A percentile compares a stretch with the other conserved stretches of the same genome.
phyloP scores from a whole-genome alignment of 805 yeast species.

The Saccharomycopsis sp. region DNA sequence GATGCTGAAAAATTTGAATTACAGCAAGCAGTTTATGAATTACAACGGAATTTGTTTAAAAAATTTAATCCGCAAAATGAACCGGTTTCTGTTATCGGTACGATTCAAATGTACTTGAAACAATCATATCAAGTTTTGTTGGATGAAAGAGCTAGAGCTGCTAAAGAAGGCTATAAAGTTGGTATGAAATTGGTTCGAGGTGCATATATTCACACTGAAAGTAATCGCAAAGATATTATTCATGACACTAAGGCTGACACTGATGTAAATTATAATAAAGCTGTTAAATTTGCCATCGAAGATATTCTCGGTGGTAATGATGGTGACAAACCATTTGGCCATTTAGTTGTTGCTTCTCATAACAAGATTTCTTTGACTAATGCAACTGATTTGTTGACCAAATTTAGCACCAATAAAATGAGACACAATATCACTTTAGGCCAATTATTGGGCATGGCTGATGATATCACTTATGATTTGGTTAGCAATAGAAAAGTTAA shows the following conservation, averaged over 20 bases:
- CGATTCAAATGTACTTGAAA: slow-evolving; percentile 85
- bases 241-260: slow-evolving; percentile 73
- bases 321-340: slow-evolving; percentile 51
- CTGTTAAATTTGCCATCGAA: slow-evolving; percentile 55
- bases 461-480: slow-evolving; percentile 72
- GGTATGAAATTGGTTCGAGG: slow-evolving; percentile 93
- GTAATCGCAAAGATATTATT: slow-evolving; percentile 57
- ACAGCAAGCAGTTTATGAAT: slow-evolving; percentile 86
- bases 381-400: slow-evolving; percentile 52
- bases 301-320: slow-evolving; percentile 39
- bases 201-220: slow-evolving; percentile 89
- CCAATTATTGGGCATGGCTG: slow-evolving; percentile 94
- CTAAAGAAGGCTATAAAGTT: slow-evolving; percentile 52
- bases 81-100: slow-evolving; percentile 73
- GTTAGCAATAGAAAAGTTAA: slow-evolving; percentile 55
- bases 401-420: slow-evolving; percentile 25
- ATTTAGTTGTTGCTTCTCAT: slow-evolving; percentile 87
- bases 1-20: slow-evolving; percentile 90
- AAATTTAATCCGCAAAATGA: slow-evolving; percentile 56
- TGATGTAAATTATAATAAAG: slow-evolving; percentile 69
- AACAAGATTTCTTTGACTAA: slow-evolving; percentile 69
- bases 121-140: slow-evolving; percentile 58
- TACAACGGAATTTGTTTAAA: slow-evolving; percentile 74
- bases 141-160: slow-evolving; percentile 59
- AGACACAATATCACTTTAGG: slow-evolving; percentile 72